A percentile compares a stretch with the other conserved stretches of the same genome.
These are phyloP conservation scores for Melocanna baccifera DNA, from an alignment of 176 grass and related monocot genomes.

Conservation along the genomic window DNA sequence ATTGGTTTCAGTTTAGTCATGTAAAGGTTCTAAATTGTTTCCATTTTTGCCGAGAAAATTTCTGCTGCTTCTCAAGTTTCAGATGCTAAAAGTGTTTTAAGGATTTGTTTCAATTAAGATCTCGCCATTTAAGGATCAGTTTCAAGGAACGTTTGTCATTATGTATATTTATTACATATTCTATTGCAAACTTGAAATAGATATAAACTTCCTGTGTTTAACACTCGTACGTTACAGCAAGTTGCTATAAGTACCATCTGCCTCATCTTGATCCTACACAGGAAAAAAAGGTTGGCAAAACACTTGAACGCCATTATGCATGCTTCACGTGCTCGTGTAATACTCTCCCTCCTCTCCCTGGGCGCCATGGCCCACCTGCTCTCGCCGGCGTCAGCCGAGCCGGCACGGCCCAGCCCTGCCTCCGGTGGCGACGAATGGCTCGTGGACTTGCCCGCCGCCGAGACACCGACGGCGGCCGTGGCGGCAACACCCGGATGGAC, in stretches of 20 bases:
- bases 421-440: not conserved
- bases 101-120: not conserved
- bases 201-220: not conserved
- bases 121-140: not conserved
- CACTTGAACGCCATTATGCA: not conserved
- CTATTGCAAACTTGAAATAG: not conserved
- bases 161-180: not conserved
- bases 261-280: not conserved
- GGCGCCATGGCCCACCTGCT: constrained; percentile 28
- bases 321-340: not conserved
- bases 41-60: not conserved
- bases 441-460: not conserved
- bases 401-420: not conserved
- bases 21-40: too few relatives aligned
- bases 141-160: not conserved
- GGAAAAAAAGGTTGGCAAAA: not conserved
- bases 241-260: constrained; percentile 15
- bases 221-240: not conserved
- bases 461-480: not conserved
- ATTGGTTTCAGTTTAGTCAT: too few relatives aligned
- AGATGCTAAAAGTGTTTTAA: not conserved
- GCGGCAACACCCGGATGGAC: not conserved
- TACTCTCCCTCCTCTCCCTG: not conserved
- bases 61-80: not conserved
- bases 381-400: not conserved